A percentile compares a stretch with the other conserved stretches of the same genome.
Evolutionary conservation across 2,329 filamentous ascomycete species (phyloP).

Genomic region (Elsinoe perseae): DNA sequence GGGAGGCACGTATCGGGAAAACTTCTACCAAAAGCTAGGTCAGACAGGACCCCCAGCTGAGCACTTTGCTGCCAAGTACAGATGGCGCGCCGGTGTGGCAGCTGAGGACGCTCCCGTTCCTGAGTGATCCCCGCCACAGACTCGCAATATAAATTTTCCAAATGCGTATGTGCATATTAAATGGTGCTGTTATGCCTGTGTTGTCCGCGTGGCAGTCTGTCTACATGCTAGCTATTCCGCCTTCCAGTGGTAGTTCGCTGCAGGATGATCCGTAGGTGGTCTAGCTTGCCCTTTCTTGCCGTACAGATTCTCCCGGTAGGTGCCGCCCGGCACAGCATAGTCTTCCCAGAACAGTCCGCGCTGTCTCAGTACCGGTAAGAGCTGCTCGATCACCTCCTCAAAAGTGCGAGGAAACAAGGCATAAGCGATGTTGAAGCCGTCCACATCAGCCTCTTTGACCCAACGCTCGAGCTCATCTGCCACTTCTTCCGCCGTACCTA

Average conservation of each 20-base stretch:
- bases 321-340: slow-evolving; percentile 49
- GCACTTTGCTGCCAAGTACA: slow-evolving; percentile 3
- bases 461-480: slow-evolving; percentile 61
- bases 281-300: slow-evolving; percentile 43
- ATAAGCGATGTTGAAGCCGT: slow-evolving; percentile 68
- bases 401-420: slow-evolving; percentile 61
- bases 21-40: slow-evolving; percentile 10
- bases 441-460: slow-evolving; percentile 61
- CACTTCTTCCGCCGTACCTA: slow-evolving; percentile 57
- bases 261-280: slow-evolving; percentile 47
- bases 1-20: slow-evolving; percentile 19
- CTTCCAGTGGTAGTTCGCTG: slow-evolving; percentile 39
- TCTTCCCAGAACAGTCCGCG: slow-evolving; percentile 52
- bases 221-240: slow-evolving; percentile 9
- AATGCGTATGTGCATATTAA: no score
- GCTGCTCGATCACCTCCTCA: slow-evolving; percentile 57
- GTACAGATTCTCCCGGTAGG: slow-evolving; percentile 55
- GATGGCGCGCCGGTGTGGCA: slow-evolving; percentile 3
- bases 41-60: background rate
- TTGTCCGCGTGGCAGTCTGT: no score
- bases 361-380: slow-evolving; percentile 55
- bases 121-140: no score
- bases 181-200: no score
- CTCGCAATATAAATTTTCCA: background rate
- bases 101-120: slow-evolving; percentile 4